Percentiles rank a stretch among this genome's conserved stretches.
phyloP scores from a whole-genome alignment of 768 basidiomycete genomes.

The Termitomyces sp. region DNA sequence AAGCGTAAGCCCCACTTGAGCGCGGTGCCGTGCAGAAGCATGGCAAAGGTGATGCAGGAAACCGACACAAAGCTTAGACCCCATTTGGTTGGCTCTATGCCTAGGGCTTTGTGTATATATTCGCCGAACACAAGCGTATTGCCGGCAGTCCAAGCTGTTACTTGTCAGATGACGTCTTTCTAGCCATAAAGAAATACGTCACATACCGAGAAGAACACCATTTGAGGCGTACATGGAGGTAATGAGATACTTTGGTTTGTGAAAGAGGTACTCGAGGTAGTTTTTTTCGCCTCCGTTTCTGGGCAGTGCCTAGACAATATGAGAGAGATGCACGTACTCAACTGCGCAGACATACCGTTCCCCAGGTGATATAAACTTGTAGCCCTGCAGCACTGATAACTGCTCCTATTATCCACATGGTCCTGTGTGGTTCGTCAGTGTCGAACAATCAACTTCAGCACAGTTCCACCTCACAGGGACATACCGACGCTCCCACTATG shows the following conservation, averaged over 20 bases:
- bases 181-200: not conserved
- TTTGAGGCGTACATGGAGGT: constrained; percentile 53
- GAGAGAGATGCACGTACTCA: not conserved
- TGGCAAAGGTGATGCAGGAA: constrained; percentile 24
- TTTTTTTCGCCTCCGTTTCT: constrained; percentile 68
- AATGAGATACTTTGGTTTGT: constrained; percentile 47
- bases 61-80: constrained; percentile 22
- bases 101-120: constrained; percentile 26
- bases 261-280: constrained; percentile 59
- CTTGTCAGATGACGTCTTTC: not conserved
- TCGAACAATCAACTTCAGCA: not conserved
- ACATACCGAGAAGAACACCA: constrained; percentile 37
- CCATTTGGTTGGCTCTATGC: constrained; percentile 12
- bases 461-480: constrained; percentile 21
- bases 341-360: constrained; percentile 21
- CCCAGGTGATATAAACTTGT: constrained; percentile 36
- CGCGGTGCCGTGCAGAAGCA: constrained; percentile 34
- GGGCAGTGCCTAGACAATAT: constrained; percentile 40
- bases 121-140: constrained; percentile 52
- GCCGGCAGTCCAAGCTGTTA: constrained; percentile 20
- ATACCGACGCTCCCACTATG: constrained; percentile 36
- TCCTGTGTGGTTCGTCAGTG: constrained; percentile 11
- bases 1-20: constrained; percentile 45
- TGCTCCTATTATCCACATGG: constrained; percentile 39
- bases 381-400: constrained; percentile 33